These are phyloP conservation scores for Sporothrix mexicana DNA, from an alignment of 2,329 filamentous ascomycete species.

Conservation along the genomic window DNA sequence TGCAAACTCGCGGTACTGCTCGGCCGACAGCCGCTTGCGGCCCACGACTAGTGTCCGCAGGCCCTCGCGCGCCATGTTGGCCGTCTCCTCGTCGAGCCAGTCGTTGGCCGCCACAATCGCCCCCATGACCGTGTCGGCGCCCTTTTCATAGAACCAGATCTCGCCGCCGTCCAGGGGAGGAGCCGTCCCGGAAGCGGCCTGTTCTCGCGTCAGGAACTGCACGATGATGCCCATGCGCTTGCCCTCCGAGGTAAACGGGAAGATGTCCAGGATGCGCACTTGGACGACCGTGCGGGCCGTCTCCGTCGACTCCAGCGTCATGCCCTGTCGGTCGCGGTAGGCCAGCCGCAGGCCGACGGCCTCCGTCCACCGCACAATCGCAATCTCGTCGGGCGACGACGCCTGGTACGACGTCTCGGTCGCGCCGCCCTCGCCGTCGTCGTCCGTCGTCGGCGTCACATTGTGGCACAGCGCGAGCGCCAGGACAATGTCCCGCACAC, in stretches of 20 bases:
- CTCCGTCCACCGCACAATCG: conserved; percentile 95
- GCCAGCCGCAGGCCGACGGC: conserved; percentile 84
- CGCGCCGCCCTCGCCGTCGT: conserved; percentile 69
- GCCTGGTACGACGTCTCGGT: conserved; percentile 88
- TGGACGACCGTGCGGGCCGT: conserved; percentile 77
- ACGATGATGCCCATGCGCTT: conserved; percentile 99
- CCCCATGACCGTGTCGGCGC: conserved; percentile 98
- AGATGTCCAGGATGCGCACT: conserved; percentile 89
- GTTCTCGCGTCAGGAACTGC: conserved; percentile 71
- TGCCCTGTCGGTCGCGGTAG: conserved; percentile 84
- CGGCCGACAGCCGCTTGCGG: conserved; percentile 79
- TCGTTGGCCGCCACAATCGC: conserved; percentile 93
- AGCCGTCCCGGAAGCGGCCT: conserved; percentile 51
- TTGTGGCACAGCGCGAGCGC: conserved; percentile 95
- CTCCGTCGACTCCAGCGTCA: conserved; percentile 78
- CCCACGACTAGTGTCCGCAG: conserved; percentile 92
- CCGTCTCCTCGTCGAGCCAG: conserved; percentile 98
- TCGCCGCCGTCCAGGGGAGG: conserved; percentile 67
- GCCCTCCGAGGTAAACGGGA: conserved; percentile 96
- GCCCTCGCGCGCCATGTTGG: conserved; percentile 99
- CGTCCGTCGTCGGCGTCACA: conserved; percentile 88
- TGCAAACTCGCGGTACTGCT: conserved; percentile 83
- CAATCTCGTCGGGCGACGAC: conserved; percentile 96
- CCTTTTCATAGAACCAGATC: conserved; percentile 99
- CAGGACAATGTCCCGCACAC: conserved; percentile 90